Evolutionary conservation across 192 early-diverging fungal species (phyloP).

Genomic region (Coemansia sp.): DNA sequence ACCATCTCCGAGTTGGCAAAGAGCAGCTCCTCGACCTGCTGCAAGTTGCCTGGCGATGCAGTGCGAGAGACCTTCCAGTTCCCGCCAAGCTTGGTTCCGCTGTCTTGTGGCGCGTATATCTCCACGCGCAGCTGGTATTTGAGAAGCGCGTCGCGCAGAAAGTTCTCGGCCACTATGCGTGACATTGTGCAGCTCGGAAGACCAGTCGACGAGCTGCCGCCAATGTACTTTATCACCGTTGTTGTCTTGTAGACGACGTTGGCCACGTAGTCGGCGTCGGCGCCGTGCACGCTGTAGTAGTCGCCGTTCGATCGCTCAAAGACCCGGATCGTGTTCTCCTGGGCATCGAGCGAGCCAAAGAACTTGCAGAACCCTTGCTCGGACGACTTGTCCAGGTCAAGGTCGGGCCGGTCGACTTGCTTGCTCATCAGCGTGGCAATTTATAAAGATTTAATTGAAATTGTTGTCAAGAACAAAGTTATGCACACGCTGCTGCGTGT

Average conservation of each 20-base stretch:
- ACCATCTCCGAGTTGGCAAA: conserved; percentile 73
- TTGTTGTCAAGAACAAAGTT: background rate
- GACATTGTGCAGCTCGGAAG: conserved; percentile 79
- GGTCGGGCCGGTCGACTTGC: conserved; percentile 28
- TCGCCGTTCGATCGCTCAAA: conserved; percentile 57
- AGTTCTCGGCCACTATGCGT: conserved; percentile 67
- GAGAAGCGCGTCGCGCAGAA: conserved; percentile 77
- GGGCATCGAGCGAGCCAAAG: conserved; percentile 18
- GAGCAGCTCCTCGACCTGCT: conserved; percentile 86
- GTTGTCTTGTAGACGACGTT: conserved; percentile 85
- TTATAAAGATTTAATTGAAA: background rate
- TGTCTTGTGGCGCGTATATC: conserved; percentile 66
- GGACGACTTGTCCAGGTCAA: conserved; percentile 30
- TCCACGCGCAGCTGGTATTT: conserved; percentile 74
- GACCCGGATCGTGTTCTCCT: conserved; percentile 45
- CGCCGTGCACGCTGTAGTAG: conserved; percentile 87
- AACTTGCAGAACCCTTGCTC: conserved; percentile 49
- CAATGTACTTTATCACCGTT: conserved; percentile 87
- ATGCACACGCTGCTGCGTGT: too few relatives aligned
- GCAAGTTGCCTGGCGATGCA: conserved; percentile 95
- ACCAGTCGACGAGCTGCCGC: conserved; percentile 59
- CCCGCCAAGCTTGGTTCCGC: conserved; percentile 9
- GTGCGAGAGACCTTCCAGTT: conserved; percentile 54
- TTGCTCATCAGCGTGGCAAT: conserved; percentile 17
- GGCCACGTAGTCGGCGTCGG: conserved; percentile 86